phyloP scores from a whole-genome alignment of 352 stramenopile genomes.

The Phytopythium ostracodes region DNA sequence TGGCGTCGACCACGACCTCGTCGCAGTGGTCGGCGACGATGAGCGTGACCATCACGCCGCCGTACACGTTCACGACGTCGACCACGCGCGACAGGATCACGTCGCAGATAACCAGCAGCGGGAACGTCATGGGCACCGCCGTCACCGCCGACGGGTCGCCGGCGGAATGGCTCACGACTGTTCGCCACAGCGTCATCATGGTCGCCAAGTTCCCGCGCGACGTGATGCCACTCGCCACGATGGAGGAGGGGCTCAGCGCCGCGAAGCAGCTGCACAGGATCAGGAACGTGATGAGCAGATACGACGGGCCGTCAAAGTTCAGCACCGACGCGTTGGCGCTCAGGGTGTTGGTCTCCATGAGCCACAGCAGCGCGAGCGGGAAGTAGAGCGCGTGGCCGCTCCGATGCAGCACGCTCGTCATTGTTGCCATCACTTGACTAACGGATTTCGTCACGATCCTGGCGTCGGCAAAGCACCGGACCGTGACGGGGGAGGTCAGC shows the following conservation, averaged over 20 bases:
- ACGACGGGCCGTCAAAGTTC: constrained; percentile 12
- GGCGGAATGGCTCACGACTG: constrained; percentile 9
- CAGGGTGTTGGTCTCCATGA: constrained; percentile 23
- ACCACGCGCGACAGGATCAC: constrained; percentile 30
- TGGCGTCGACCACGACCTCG: constrained; percentile 26
- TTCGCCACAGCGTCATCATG: constrained; percentile 22
- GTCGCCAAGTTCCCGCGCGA: constrained; percentile 18
- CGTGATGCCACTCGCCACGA: constrained; percentile 9
- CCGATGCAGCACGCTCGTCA: constrained; percentile 22
- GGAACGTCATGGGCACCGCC: constrained; percentile 20
- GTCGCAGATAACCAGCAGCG: constrained; percentile 40
- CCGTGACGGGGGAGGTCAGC: constrained; percentile 26
- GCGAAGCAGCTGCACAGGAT: constrained; percentile 42
- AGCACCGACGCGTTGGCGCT: constrained; percentile 7
- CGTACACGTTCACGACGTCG: constrained; percentile 26
- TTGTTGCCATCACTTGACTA: constrained; percentile 22
- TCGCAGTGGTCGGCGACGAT: constrained; percentile 41
- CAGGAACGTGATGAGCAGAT: constrained; percentile 15
- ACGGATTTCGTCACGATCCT: constrained; percentile 42
- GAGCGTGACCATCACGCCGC: constrained; percentile 37
- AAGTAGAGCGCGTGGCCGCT: constrained; percentile 43
- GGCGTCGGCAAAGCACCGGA: constrained; percentile 32
- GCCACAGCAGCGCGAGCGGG: constrained; percentile 33
- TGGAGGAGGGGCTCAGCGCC: constrained; percentile 6
- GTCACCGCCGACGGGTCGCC: neutral